phyloP scores from a whole-genome alignment of 2,329 filamentous ascomycete species.

The Ceratocystis variospora region DNA sequence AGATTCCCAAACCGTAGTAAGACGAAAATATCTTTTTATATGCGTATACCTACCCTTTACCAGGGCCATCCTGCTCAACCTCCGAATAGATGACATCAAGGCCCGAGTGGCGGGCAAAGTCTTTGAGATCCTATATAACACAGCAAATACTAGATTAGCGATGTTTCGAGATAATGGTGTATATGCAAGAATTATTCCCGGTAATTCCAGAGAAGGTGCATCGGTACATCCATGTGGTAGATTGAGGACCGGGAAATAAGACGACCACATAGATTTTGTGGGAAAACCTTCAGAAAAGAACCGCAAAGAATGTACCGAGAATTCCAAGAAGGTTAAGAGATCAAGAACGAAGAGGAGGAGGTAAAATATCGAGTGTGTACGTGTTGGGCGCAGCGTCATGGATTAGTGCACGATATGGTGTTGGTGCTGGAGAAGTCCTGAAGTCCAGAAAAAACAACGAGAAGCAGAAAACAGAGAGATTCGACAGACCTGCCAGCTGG shows the following conservation, averaged over 20 bases:
- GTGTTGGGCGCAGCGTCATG: background rate
- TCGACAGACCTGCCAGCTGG: constrained; percentile 99
- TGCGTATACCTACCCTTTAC: constrained; percentile 11
- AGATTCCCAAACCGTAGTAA: no score
- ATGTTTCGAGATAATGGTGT: background rate
- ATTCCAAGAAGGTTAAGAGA: background rate
- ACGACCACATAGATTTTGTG: background rate
- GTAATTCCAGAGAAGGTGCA: background rate
- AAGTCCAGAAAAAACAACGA: constrained; percentile 8
- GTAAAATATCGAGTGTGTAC: background rate
- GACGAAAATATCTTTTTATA: background rate
- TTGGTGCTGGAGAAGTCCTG: background rate
- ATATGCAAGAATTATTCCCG: background rate
- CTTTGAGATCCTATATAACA: constrained; percentile 81
- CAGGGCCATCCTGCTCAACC: constrained; percentile 64
- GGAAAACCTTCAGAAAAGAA: background rate
- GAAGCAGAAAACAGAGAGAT: constrained; percentile 23
- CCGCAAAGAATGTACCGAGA: background rate
- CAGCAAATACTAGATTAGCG: background rate
- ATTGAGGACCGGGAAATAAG: background rate
- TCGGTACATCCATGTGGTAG: background rate
- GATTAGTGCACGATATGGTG: background rate
- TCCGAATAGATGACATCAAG: constrained; percentile 98
- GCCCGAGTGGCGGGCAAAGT: constrained; percentile 93
- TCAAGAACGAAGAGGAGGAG: background rate